A percentile compares a stretch with the other conserved stretches of the same genome.
Evolutionary conservation across 139 green algal genomes (phyloP).

Genomic region (Mesostigma viride): DNA sequence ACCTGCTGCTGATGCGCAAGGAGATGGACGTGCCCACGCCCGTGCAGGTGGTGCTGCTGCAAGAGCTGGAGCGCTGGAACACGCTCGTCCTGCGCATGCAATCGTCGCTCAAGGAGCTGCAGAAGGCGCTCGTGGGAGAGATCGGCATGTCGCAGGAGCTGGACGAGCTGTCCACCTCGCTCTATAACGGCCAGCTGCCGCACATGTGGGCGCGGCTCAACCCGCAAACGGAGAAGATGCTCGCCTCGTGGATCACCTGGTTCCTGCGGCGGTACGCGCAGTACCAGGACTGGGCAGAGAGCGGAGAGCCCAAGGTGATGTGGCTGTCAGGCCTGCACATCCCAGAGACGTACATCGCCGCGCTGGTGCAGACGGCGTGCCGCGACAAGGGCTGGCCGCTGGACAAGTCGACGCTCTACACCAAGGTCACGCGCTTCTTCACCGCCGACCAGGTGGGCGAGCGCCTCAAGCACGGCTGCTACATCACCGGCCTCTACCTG

Average conservation of each 20-base stretch:
- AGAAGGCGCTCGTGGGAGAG: slow-evolving; percentile 62
- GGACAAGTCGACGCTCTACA: slow-evolving; percentile 69
- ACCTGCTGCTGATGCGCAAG: slow-evolving; percentile 60
- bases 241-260: slow-evolving; percentile 70
- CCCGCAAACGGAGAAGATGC: slow-evolving; percentile 61
- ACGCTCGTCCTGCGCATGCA: slow-evolving; percentile 46
- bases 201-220: slow-evolving; percentile 56
- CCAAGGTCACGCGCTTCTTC: slow-evolving; percentile 53
- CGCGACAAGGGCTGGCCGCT: slow-evolving; percentile 68
- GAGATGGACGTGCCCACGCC: slow-evolving; percentile 47
- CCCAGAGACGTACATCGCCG: slow-evolving; percentile 77
- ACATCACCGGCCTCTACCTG: slow-evolving; percentile 64
- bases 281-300: slow-evolving; percentile 59
- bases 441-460: slow-evolving; percentile 28
- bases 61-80: slow-evolving; percentile 76
- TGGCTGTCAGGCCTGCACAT: slow-evolving; percentile 72
- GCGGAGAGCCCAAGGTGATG: slow-evolving; percentile 67
- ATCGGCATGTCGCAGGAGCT: slow-evolving; percentile 64
- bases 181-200: slow-evolving; percentile 71
- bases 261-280: slow-evolving; percentile 56
- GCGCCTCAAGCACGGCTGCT: slow-evolving; percentile 56
- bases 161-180: slow-evolving; percentile 51
- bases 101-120: slow-evolving; percentile 53
- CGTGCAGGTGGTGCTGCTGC: slow-evolving; percentile 52
- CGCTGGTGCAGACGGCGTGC: slow-evolving; percentile 69